A percentile compares a stretch with the other conserved stretches of the same genome.
Evolutionary conservation across 176 grass and related monocot genomes (phyloP).

Genomic region (Zea mays): Zm-B73-REFERENCE-NAM-5.0 NC_050096.1:254844501-254845000

Average conservation of each 20-base stretch:
- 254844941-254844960: constrained; percentile 2
- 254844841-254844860: constrained; percentile 51
- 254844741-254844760: constrained; percentile 33
- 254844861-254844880: constrained; percentile 82
- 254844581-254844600: constrained; percentile 49
- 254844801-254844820: constrained; percentile 25
- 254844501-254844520: constrained; percentile 37
- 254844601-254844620: constrained; percentile 56
- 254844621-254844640: constrained; percentile 77
- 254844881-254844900: constrained; percentile 47
- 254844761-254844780: constrained; percentile 19
- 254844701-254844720: constrained; percentile 36
- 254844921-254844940: neutral
- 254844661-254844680: constrained; percentile 17
- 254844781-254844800: constrained; percentile 37
- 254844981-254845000: neutral
- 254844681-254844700: constrained; percentile 42
- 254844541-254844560: constrained; percentile 50
- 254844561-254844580: constrained; percentile 39
- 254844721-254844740: constrained; percentile 34
- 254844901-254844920: neutral
- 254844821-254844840: constrained; percentile 10
- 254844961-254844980: neutral
- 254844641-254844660: constrained; percentile 41
- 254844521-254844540: constrained; percentile 54